Conservation (phyloP, 1,284 basidiomycete genomes). For the Tilletia indica region DNA sequence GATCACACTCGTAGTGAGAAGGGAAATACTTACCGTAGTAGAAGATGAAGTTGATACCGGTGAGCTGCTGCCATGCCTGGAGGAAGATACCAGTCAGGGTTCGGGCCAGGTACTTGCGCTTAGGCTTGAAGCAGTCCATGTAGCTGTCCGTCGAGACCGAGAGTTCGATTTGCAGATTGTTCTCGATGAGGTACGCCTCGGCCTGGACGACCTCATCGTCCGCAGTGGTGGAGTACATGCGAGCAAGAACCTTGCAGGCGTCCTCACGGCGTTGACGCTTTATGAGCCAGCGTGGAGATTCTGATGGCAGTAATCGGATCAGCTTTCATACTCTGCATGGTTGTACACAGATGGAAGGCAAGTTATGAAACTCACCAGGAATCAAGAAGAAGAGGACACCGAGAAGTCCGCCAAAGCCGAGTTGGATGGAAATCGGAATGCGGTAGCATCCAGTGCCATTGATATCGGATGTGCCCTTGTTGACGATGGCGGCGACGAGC, state of each 20-base stretch:
- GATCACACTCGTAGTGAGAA: too few species aligned
- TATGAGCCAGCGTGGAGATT: constrained; percentile 81
- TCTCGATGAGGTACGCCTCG: constrained; percentile 24
- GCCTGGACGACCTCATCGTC: constrained; percentile 43
- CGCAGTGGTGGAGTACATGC: constrained; percentile 42
- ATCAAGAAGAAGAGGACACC: background rate
- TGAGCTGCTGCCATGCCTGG: constrained; percentile 72
- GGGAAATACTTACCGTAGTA: constrained; percentile 55
- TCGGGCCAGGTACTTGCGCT: constrained; percentile 68
- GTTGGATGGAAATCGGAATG: constrained; percentile 9
- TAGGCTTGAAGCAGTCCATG: constrained; percentile 69
- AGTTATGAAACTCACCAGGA: constrained; percentile 58
- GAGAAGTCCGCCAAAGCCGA: background rate
- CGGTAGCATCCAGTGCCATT: constrained; percentile 55
- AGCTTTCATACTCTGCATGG: background rate
- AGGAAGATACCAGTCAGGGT: constrained; percentile 70
- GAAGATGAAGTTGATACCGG: constrained; percentile 78
- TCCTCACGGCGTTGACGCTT: constrained; percentile 66
- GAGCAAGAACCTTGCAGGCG: constrained; percentile 67
- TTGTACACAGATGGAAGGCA: background rate
- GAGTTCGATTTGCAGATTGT: constrained; percentile 58
- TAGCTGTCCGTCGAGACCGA: constrained; percentile 58
- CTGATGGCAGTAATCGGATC: constrained; percentile 60
- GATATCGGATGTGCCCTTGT: constrained; percentile 54
- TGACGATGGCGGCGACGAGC: constrained; percentile 18